Evolutionary conservation across 2,329 filamentous ascomycete genomes (phyloP), one percentile per base, ranked within the genome.

Genomic region (Coniella lustricola): DNA sequence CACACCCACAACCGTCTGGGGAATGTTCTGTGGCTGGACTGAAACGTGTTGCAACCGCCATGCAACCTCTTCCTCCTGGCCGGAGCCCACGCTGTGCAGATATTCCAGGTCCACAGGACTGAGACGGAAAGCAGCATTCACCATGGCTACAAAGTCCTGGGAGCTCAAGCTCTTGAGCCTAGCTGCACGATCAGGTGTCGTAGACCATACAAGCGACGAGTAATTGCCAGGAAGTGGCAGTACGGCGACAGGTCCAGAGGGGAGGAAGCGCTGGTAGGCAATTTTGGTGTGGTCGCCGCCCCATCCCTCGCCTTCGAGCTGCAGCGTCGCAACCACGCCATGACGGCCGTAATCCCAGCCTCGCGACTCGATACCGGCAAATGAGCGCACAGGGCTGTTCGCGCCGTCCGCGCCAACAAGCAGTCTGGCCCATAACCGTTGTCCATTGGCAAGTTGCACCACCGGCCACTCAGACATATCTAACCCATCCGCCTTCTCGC

Each of bases 311-410:
- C 77, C 77, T 47, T 85, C 79, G 18, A 96, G 74, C 56, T 84
- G 75, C 14, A 98, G 71, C 1, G 90, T 95, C 45, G 93, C 93
- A 16, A 98, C 93, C 3, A 98, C 80, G 14, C 93, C 93, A 60
- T 95, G 86, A 34, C 90, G 79, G 44, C 81, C 77, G 66, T 98
- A 98, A 67, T 97, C 93, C 88, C 93, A 98, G 18, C 94, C 93
- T 17, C 83, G 79, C 48, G 84, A 87, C 37, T 83, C 74, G 57
- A 98, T 97, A 44, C 83, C 85, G 3, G 91, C 90, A 64, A 96
- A 98, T 0, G 82, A 76, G 34, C 93, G 82, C 13, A 98, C 93
- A 2, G 91, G 93, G 59, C 88, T 95, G 66, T 96, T 97, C 36
- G 89, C 89, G 14, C 93, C 93, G 60, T 98, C 93, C 3, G 93